Base-by-base conservation (phyloP, 805 yeast genomes). In the Maudiozyma pseudohumilis region DNA sequence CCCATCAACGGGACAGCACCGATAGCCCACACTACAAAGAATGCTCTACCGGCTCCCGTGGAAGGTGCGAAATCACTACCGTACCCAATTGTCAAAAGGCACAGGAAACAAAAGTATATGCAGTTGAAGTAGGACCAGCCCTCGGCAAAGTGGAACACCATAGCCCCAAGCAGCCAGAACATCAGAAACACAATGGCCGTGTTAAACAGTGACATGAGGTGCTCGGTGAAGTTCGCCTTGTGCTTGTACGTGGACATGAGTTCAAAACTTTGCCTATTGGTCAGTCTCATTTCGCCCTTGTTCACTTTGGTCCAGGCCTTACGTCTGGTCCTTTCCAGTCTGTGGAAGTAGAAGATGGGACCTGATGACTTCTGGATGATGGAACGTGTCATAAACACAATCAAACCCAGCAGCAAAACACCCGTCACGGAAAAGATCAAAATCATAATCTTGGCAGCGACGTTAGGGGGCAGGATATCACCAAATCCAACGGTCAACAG, bases 1-100 rank as follows among this genome's bases (percentile, higher is more conserved):
- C 95, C 82, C 94, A 86, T 85, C 36, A 85, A 64, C 1, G 96
- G 96, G 17, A 87, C 79, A 0, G 95, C 94, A 6, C 76, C 64
- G 16, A 87, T 54, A 0, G 87, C 80, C 95, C 95, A 87, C 8
- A 75, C 59, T 6, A 83, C 75, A 49, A 86, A 86, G 46, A 85
- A 74, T 1, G 80, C 71, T 29, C 80, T 61, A 1, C 94, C 94
- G 5, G 81, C 78, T 1, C 77, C 60, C 0, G 77, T 59, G 2
- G 35, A 40, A 1, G 95, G 94, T 1, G 75, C 65, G 47, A 65
- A 76, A 51, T 79, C 87, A 23, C 95, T 95, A 22, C 95, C 96
- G 57, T 82, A 85, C 1, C 95, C 95, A 39, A 87, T 80, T 0
- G 95, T 83, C 6, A 85, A 60, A 36, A 87, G 68, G 49, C 89